A percentile compares a stretch with the other conserved stretches of the same genome.
Conservation (phyloP, 2,329 filamentous ascomycete genomes). For the Nectriaceae sp. region DNA sequence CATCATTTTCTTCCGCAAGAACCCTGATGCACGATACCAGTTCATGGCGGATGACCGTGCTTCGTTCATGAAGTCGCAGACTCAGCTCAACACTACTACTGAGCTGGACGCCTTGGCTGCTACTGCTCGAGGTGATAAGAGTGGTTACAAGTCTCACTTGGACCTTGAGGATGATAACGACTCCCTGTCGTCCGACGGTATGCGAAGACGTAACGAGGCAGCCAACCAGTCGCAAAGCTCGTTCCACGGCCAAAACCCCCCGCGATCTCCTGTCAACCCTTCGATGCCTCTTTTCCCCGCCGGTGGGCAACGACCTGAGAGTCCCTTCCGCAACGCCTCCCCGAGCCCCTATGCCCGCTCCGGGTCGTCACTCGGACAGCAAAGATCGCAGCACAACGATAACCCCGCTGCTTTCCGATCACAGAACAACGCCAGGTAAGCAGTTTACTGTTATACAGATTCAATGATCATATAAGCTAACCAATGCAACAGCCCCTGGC, state of each 20-base stretch:
- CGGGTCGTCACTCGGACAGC: constrained; percentile 31
- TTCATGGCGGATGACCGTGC: constrained; percentile 95
- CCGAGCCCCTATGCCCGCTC: constrained; percentile 38
- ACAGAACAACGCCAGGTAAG: constrained; percentile 44
- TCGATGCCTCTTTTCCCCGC: constrained; percentile 47
- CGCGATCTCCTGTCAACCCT: constrained; percentile 43
- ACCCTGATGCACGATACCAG: constrained; percentile 92
- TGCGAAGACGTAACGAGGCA: constrained; percentile 37
- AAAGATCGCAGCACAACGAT: constrained; percentile 33
- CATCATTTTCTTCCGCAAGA: constrained; percentile 82
- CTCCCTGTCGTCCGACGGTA: constrained; percentile 40
- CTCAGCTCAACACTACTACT: constrained; percentile 73
- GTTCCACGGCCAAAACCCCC: constrained; percentile 33
- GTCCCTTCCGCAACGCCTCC: constrained; percentile 37
- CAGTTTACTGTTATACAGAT: constrained; percentile 2
- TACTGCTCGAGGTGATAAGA: constrained; percentile 83
- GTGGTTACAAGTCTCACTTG: constrained; percentile 48
- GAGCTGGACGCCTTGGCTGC: constrained; percentile 89
- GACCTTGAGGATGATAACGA: constrained; percentile 46
- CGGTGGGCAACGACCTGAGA: constrained; percentile 35
- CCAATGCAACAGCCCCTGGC: constrained; percentile 41
- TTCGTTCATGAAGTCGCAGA: constrained; percentile 96
- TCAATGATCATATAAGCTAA: constrained; percentile 13
- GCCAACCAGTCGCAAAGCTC: constrained; percentile 34
- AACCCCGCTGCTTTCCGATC: constrained; percentile 37